A percentile compares a stretch with the other conserved stretches of the same genome.
These are phyloP conservation scores for Mortierella sp. DNA, from an alignment of 371 early-diverging fungal genomes.

Conservation along the genomic window DNA sequence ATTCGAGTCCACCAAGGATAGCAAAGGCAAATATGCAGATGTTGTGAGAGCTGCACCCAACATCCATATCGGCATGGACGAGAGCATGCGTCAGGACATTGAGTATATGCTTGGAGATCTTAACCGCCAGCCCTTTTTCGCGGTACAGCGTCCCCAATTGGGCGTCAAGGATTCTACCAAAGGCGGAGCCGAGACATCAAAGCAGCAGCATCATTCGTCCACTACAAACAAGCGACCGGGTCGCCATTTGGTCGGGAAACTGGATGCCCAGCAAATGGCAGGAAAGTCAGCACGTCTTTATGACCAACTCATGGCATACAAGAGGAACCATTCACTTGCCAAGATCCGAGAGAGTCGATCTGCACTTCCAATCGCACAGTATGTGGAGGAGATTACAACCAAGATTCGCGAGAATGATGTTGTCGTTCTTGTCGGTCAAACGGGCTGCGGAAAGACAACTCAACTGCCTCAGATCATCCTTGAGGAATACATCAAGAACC, in stretches of 20 bases:
- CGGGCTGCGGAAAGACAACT: constrained; percentile 89
- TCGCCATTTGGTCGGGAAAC: constrained; percentile 39
- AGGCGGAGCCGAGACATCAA: constrained; percentile 1
- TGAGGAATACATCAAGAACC: constrained; percentile 56
- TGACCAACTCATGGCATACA: constrained; percentile 32
- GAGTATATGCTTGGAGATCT: constrained; percentile 37
- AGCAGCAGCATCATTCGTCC: constrained; percentile 4
- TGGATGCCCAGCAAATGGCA: constrained; percentile 42
- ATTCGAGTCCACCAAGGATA: constrained; percentile 50
- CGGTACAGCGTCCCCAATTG: constrained; percentile 25
- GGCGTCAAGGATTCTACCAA: constrained; percentile 6
- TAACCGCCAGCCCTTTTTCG: constrained; percentile 43
- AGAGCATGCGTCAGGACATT: constrained; percentile 33
- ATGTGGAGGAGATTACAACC: constrained; percentile 53
- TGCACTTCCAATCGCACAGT: constrained; percentile 51
- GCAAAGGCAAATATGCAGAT: constrained; percentile 46
- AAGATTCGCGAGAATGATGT: constrained; percentile 67
- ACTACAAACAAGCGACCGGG: constrained; percentile 17
- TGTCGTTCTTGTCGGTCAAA: constrained; percentile 75
- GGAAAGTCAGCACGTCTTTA: constrained; percentile 49
- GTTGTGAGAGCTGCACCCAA: constrained; percentile 43
- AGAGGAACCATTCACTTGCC: constrained; percentile 33
- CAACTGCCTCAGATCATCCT: constrained; percentile 80
- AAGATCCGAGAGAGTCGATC: constrained; percentile 39
- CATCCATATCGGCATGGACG: constrained; percentile 52